Evolutionary conservation across 139 green algal species (phyloP).

Genomic region (Coccomyxa sp.): DNA sequence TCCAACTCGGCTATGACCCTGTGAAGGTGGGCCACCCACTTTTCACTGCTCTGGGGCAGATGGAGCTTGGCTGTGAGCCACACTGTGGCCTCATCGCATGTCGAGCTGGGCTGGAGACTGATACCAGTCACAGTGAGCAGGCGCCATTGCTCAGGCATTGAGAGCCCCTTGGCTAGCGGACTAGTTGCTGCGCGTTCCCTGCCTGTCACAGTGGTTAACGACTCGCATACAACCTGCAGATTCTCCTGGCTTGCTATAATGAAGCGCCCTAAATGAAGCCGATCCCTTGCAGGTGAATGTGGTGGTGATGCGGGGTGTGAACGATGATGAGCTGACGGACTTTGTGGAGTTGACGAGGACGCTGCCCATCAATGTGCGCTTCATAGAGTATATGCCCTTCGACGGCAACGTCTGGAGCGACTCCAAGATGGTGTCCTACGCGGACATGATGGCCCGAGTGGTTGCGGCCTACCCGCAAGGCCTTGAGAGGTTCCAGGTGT

Average conservation of each 20-base stretch:
- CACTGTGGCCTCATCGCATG: no score
- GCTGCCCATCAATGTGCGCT: conserved; percentile 91
- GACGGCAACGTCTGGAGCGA: conserved; percentile 94
- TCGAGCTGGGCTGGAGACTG: no score
- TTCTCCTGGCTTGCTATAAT: no score
- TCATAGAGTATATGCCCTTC: conserved; percentile 99
- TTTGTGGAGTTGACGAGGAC: conserved; percentile 90
- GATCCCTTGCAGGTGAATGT: conserved; percentile 85
- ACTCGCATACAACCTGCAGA: no score
- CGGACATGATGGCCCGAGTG: conserved; percentile 53
- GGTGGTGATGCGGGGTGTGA: conserved; percentile 95
- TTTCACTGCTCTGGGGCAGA: no score
- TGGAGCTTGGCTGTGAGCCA: no score
- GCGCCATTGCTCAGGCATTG: no score
- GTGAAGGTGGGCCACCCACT: conserved; percentile 58
- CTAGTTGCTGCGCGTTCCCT: no score
- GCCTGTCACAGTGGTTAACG: no score
- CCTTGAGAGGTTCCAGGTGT: conserved; percentile 35
- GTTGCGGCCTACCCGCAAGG: conserved; percentile 8
- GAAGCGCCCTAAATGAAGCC: no score
- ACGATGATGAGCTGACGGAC: conserved; percentile 94
- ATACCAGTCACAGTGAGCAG: neutral
- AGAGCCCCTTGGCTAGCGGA: no score
- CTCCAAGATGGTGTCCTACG: conserved; percentile 86
- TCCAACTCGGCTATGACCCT: conserved; percentile 76